Evolutionary conservation across 495 filamentous ascomycete species (phyloP), one percentile per base, ranked within the genome.

Genomic region (Lasiosphaeria miniovina): DNA sequence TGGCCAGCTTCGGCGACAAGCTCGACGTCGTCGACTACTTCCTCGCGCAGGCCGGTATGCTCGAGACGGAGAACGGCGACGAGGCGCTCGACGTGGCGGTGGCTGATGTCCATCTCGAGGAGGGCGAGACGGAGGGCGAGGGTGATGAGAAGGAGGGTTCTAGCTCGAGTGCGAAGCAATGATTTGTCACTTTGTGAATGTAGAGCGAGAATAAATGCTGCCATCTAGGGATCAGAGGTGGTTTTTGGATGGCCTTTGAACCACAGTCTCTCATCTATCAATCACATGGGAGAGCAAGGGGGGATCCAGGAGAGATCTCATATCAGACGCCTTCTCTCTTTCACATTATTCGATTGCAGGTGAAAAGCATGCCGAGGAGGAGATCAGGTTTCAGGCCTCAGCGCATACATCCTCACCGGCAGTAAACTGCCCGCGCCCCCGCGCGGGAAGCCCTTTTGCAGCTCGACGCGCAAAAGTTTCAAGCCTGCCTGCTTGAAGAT

Each of bases 1-100:
- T 96, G 65, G 93, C 93, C 4, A 89, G 92, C 74, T 76, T 88
- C 52, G 86, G 83, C 55, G 85, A 82, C 49, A 87, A 88, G 70
- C 72, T 75, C 50, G 82, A 88, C 36, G 86, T 90, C 10, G 88
- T 87, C 11, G 81, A 86, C 24, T 87, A 83, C 72, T 79, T 90
- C 61, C 65, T 91, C 38, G 73, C 77, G 52, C 75, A 82, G 55
- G 79, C 79, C 33, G 80, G 76, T 52, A 75, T 73, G n/a, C 56
- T 87, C 45, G 85, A 87, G 65, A 76, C 76, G 38, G 79, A 75
- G 40, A 75, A 83, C 48, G 72, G 61, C 17, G 65, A 72, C 43
- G 70, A 74, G 33, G 74, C 70, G 4, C 40, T 75, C 33, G 65
- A 56, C 5, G 61, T 36, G 0, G 66, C 67, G 4, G 63, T 66